Conservation (phyloP, 1,284 basidiomycete genomes). For the Moniliophthora roreri region DNA sequence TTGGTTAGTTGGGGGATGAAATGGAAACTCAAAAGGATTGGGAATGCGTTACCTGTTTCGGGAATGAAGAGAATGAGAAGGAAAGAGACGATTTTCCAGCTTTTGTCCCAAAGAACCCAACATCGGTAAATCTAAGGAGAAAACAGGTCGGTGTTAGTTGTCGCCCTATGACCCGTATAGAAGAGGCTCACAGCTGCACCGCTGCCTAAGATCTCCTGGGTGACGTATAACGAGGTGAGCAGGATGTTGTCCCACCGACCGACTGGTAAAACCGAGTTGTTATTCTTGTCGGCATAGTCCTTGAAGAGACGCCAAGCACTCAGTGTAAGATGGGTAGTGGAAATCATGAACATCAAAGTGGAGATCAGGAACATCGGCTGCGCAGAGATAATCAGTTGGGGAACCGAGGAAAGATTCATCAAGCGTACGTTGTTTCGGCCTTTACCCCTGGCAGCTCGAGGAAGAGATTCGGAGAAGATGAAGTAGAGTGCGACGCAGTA, state of each 20-base stretch:
- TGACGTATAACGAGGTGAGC: not conserved
- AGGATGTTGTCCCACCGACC: not conserved
- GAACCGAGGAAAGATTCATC: too few relatives aligned
- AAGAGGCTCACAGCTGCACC: not conserved
- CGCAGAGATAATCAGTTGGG: too few relatives aligned
- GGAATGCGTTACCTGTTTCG: not conserved
- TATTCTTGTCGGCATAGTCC: too few relatives aligned
- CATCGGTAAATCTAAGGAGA: slow-evolving; percentile 1
- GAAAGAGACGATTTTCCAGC: not conserved
- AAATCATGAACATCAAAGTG: too few relatives aligned
- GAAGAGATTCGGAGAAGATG: too few relatives aligned
- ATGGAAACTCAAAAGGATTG: not conserved
- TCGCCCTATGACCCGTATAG: not conserved
- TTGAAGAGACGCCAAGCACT: too few relatives aligned
- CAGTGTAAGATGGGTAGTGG: too few relatives aligned
- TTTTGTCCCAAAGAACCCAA: slow-evolving; percentile 5
- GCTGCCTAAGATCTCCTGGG: slow-evolving; percentile 2
- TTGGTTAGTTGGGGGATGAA: not conserved
- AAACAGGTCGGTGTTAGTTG: not conserved
- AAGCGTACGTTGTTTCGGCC: too few relatives aligned
- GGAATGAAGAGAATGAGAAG: not conserved
- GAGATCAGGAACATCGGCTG: too few relatives aligned
- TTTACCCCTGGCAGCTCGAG: too few relatives aligned
- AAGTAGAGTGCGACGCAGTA: too few relatives aligned
- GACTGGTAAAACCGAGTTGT: too few relatives aligned